Conservation (phyloP, 1,139 yeast genomes). For the Yamadazyma membranifaciens region DNA sequence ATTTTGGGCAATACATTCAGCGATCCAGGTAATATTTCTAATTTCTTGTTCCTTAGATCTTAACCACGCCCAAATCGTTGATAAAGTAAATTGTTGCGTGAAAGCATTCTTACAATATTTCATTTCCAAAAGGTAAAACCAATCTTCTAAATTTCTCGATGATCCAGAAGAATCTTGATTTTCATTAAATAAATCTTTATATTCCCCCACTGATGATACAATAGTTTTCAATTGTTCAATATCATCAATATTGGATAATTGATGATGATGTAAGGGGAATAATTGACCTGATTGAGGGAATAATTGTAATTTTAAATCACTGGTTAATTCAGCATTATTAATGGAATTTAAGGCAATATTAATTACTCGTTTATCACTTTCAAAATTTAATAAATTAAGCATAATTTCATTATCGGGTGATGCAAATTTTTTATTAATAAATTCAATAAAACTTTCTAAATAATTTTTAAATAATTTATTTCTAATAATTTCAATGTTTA, state of each 20-base stretch:
- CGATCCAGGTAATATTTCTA: slow-evolving; percentile 96
- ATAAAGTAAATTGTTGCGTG: slow-evolving; percentile 91
- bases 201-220: slow-evolving; percentile 73
- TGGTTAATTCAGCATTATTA: slow-evolving; percentile 67
- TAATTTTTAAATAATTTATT: slow-evolving; percentile 91
- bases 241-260: slow-evolving; percentile 77
- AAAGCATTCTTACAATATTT: slow-evolving; percentile 87
- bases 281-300: slow-evolving; percentile 81
- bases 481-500: slow-evolving; percentile 92
- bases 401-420: slow-evolving; percentile 82
- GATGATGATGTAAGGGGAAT: slow-evolving; percentile 70
- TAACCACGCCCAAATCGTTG: slow-evolving; percentile 96
- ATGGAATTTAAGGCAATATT: slow-evolving; percentile 89
- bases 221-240: slow-evolving; percentile 76
- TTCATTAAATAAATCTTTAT: slow-evolving; percentile 68
- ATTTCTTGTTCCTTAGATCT: slow-evolving; percentile 95
- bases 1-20: slow-evolving; percentile 92
- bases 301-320: slow-evolving; percentile 67
- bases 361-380: slow-evolving; percentile 93
- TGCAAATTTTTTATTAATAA: slow-evolving; percentile 58
- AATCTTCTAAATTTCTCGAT: slow-evolving; percentile 75
- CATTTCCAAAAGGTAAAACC: slow-evolving; percentile 91
- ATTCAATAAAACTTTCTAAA: slow-evolving; percentile 78
- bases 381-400: slow-evolving; percentile 75
- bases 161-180: slow-evolving; percentile 47